A percentile compares a stretch with the other conserved stretches of the same genome.
Conservation (phyloP, 306 rosid species). For the Astragalus glycyphyllos region DNA sequence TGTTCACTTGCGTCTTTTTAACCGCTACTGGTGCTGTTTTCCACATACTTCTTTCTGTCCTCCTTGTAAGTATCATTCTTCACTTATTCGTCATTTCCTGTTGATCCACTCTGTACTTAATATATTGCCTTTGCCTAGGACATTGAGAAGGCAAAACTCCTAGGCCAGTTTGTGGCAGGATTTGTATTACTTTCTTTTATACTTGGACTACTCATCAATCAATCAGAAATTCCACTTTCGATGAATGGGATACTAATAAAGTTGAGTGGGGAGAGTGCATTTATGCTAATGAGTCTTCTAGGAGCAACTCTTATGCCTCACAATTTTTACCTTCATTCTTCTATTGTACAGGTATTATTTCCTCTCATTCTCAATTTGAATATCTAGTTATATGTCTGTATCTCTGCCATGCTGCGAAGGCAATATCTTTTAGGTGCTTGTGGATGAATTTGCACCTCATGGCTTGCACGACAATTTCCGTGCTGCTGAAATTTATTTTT, state of each 20-base stretch:
- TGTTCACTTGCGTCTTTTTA: constrained; percentile 87
- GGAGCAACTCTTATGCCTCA: constrained; percentile 98
- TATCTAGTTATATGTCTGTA: constrained; percentile 1
- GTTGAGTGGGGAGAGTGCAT: constrained; percentile 87
- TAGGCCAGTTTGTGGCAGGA: constrained; percentile 64
- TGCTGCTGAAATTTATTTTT: constrained; percentile 19
- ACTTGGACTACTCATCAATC: constrained; percentile 74
- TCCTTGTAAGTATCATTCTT: constrained; percentile 66
- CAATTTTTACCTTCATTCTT: constrained; percentile 90
- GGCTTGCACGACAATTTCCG: constrained; percentile 11
- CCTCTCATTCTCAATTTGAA: constrained; percentile 25
- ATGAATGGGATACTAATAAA: constrained; percentile 68
- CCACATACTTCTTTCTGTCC: constrained; percentile 66
- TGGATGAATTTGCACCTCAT: constrained; percentile 3
- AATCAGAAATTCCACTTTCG: constrained; percentile 68
- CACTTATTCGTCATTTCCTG: constrained; percentile 2
- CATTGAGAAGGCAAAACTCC: constrained; percentile 60
- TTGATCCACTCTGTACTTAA: constrained; percentile 29
- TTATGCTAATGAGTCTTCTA: constrained; percentile 89
- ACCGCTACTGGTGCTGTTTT: constrained; percentile 71
- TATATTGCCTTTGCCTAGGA: constrained; percentile 61
- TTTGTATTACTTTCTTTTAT: constrained; percentile 63
- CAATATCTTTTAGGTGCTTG: constrained; percentile 6
- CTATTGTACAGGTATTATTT: constrained; percentile 83
- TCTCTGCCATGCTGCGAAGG: background rate